These are phyloP conservation scores for Withania somnifera DNA, from an alignment of 305 asterid species.

Conservation along the genomic window DNA sequence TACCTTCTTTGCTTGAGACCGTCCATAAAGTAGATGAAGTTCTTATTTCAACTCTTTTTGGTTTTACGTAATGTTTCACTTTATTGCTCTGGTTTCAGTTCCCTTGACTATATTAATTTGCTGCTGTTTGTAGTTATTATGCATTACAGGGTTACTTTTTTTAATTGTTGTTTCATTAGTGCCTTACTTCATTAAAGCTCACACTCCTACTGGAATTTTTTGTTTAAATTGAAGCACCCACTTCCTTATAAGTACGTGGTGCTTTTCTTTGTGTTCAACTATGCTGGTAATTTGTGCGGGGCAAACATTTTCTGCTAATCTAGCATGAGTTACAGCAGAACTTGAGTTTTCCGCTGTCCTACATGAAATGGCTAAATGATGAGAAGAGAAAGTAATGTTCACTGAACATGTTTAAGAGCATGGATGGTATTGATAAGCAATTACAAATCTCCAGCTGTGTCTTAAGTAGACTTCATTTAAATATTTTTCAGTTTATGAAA, in stretches of 20 bases:
- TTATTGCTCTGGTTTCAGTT: background rate
- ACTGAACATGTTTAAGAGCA: background rate
- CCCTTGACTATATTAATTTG: background rate
- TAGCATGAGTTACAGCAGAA: background rate
- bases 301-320: background rate
- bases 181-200: background rate
- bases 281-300: background rate
- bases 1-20: background rate
- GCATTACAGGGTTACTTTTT: background rate
- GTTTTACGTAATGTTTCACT: background rate
- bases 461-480: background rate
- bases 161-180: background rate
- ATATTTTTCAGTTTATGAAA: background rate
- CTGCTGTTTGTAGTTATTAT: background rate
- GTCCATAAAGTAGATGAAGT: background rate
- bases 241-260: background rate
- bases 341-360: conserved; percentile 1
- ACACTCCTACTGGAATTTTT: background rate
- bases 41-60: background rate
- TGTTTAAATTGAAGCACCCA: background rate
- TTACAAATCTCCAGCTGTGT: background rate
- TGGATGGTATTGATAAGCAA: background rate
- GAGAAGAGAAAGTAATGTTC: background rate
- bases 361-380: background rate
- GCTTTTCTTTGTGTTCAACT: background rate